Evolutionary conservation across 352 stramenopile species (phyloP).

Genomic region (Pythium phragmiticola): DNA sequence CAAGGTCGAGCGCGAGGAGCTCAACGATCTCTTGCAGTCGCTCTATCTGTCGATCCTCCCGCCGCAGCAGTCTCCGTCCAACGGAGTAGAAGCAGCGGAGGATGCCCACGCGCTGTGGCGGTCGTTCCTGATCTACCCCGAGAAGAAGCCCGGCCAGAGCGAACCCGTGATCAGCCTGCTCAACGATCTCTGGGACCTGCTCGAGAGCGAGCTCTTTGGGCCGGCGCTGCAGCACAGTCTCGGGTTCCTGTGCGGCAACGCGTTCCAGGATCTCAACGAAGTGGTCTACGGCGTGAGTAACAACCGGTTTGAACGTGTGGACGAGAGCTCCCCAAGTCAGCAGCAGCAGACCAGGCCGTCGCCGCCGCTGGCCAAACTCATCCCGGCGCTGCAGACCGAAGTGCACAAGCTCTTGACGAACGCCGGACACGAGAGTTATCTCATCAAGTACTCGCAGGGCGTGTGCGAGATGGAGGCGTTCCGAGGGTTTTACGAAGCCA

Average conservation of each 20-base stretch:
- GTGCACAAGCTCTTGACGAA: conserved; percentile 67
- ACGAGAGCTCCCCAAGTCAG: conserved; percentile 8
- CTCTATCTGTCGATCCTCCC: conserved; percentile 63
- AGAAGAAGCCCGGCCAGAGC: conserved; percentile 65
- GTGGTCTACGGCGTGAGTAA: conserved; percentile 54
- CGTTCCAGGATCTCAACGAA: conserved; percentile 79
- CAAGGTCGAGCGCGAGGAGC: conserved; percentile 61
- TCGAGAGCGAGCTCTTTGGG: conserved; percentile 77
- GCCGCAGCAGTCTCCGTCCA: conserved; percentile 21
- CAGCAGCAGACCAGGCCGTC: conserved; percentile 42
- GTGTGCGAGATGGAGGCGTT: conserved; percentile 80
- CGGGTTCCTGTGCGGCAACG: conserved; percentile 72
- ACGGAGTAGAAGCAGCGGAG: conserved; percentile 33
- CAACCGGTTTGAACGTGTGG: conserved; percentile 24
- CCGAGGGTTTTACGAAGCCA: conserved; percentile 80
- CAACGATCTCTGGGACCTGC: conserved; percentile 80
- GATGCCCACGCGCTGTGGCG: conserved; percentile 47
- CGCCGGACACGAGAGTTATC: conserved; percentile 50
- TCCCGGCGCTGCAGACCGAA: conserved; percentile 71
- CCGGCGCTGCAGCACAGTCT: conserved; percentile 71
- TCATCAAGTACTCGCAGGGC: conserved; percentile 74
- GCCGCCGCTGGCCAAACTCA: conserved; percentile 75
- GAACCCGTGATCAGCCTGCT: conserved; percentile 77
- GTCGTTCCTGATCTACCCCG: conserved; percentile 72
- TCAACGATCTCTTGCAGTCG: conserved; percentile 70